Evolutionary conservation across 2,329 filamentous ascomycete species (phyloP), one percentile per base, ranked within the genome.

Genomic region (Eurotiales sp.): DNA sequence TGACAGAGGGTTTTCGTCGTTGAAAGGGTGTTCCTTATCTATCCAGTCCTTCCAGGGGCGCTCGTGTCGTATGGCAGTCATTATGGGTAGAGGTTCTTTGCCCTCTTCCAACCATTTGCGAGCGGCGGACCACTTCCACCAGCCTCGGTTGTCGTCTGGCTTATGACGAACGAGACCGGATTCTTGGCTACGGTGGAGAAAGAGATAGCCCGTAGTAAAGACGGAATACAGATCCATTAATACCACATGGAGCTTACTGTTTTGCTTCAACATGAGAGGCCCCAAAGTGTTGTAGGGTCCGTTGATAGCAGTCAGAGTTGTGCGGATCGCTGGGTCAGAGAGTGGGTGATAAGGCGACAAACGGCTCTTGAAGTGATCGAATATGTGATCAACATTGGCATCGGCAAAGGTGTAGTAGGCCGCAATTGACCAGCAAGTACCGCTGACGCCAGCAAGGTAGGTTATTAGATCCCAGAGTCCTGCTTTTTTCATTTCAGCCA

Each of bases 221-320:
- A 53, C 51, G 19, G 51, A 53, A 53, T 53, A 53, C 7, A 53
- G 21, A 17, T 53, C 51, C 51, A 53, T 53, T n/a, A 53, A 36
- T 17, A 53, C 51, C 12, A 53, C 42, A 36, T 53, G 51, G 17
- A 53, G 46, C 32, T 46, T 50, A 40, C 51, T 53, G 19, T 37
- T 45, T 15, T 53, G 51, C 40, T 53, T 53, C 21, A 49, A 40
- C 8, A 53, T 46, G 8, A 53, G 22, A 17, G 51, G 51, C 7
- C 51, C 51, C 8, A 53, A 27, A 2, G 46, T 49, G 11, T 53
- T 49, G 34, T 53, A 53, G n/a, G 46, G 39, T 4, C 51, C 51
- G 21, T 53, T 50, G 6, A 40, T 39, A 8, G 51, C 32, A 29
- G 51, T 53, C 30, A 53, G 36, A 17, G 46, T 53, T 14, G 25